Percentiles rank a stretch among this genome's conserved stretches.
Conservation (phyloP, 352 stramenopile genomes). For the Pythium guiyangense region DNA sequence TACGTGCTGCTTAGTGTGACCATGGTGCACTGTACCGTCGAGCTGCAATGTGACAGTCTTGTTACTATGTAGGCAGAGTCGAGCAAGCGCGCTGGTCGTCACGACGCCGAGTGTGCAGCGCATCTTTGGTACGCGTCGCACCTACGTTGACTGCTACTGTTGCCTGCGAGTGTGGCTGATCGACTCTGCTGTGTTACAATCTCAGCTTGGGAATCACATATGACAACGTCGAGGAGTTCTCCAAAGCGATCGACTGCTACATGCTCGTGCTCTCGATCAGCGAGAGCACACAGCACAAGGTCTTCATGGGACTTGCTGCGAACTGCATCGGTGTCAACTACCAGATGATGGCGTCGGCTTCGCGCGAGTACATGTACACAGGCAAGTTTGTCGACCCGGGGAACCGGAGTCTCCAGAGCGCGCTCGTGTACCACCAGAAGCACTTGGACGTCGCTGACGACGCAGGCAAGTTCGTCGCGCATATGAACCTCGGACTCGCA, state of each 20-base stretch:
- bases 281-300: slow-evolving; percentile 67
- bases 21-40: not conserved
- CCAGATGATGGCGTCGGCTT: slow-evolving; percentile 59
- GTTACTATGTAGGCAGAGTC: slow-evolving; percentile 55
- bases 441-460: slow-evolving; percentile 78
- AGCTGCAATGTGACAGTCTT: not conserved
- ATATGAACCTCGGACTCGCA: slow-evolving; percentile 83
- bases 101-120: slow-evolving; percentile 79
- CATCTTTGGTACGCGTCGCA: slow-evolving; percentile 57
- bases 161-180: too few relatives aligned
- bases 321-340: slow-evolving; percentile 90
- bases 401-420: slow-evolving; percentile 43
- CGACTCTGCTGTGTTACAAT: too few relatives aligned
- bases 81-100: slow-evolving; percentile 75
- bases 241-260: slow-evolving; percentile 83
- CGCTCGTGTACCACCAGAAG: slow-evolving; percentile 65
- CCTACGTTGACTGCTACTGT: not conserved
- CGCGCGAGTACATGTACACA: slow-evolving; percentile 67
- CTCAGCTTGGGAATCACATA: slow-evolving; percentile 74
- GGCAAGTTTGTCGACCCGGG: slow-evolving; percentile 57
- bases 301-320: slow-evolving; percentile 71
- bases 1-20: slow-evolving; percentile 1
- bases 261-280: slow-evolving; percentile 83
- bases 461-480: slow-evolving; percentile 82
- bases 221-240: slow-evolving; percentile 85